Percentiles rank a stretch among this genome's conserved stretches.
Evolutionary conservation across 257 asterid genomes (phyloP).

Genomic region (Euphrasia confusa): DNA sequence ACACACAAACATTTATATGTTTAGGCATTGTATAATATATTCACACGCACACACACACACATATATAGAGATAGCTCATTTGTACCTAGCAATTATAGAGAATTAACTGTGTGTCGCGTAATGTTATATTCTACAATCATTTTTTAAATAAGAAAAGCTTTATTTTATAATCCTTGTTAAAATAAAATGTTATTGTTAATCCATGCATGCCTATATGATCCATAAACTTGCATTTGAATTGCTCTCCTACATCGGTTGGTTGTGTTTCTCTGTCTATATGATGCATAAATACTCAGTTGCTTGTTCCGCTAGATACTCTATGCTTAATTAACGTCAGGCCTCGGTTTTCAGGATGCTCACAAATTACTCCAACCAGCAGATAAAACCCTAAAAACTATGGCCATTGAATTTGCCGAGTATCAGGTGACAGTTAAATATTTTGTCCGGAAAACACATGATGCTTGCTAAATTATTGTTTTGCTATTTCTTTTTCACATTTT

Average conservation of each 20-base stretch:
- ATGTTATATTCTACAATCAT: too few species aligned
- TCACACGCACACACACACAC: too few species aligned
- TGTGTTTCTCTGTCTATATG: conserved; percentile 6
- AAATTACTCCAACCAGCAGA: conserved; percentile 86
- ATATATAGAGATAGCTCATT: too few species aligned
- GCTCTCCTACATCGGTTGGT: conserved; percentile 11
- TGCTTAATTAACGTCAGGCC: conserved; percentile 10
- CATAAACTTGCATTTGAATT: background rate
- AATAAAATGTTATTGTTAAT: background rate
- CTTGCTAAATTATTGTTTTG: background rate
- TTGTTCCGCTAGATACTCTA: conserved; percentile 7
- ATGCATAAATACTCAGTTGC: background rate
- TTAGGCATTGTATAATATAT: too few species aligned
- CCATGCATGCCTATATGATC: background rate
- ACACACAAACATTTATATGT: too few species aligned
- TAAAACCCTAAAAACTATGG: conserved; percentile 71
- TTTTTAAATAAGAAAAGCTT: too few species aligned
- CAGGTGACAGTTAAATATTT: conserved; percentile 48
- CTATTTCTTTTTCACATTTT: too few species aligned
- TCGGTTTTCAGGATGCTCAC: conserved; percentile 74
- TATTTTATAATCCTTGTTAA: too few species aligned
- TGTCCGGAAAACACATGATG: conserved; percentile 9
- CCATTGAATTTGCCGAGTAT: conserved; percentile 89
- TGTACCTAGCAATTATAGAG: too few species aligned
- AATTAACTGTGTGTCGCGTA: too few species aligned